Evolutionary conservation across 106 monocot species (phyloP), one percentile per base, ranked within the genome.

Genomic region (Cymbidium sinense): DNA sequence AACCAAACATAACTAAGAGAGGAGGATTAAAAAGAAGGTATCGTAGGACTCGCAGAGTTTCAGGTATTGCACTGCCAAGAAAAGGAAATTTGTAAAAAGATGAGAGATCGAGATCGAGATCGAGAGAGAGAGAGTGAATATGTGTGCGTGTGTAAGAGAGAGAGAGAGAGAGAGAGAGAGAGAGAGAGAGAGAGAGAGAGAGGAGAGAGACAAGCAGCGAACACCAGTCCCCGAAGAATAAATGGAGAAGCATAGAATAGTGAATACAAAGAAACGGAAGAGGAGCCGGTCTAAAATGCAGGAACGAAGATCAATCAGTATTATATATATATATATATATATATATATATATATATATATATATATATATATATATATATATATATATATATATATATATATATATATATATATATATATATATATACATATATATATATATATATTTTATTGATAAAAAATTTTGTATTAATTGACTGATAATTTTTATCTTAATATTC

Each of bases 251-350:
- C 1, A 30, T 67, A 33, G 7, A 33, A 67, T 67, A n/a, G n/a
- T n/a, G n/a, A n/a, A n/a, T n/a, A 67, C 30, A 33, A 33, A 33
- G 67, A 67, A 67, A 67, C 1, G 30, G 67, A 29, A 28, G 33
- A 17, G 31, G 31, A 29, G 34, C 33, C 31, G 77, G 51, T 20
- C 65, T 75, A 81, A 76, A 44, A 47, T 55, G 52, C 34, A 37
- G 76, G 72, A 80, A 65, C 39, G 64, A 47, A 77, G 41, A 47
- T 13, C 73, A 74, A 21, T 74, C 77, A 78, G 76, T 36, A n/a
- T n/a, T n/a, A n/a, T n/a, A n/a, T n/a, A n/a, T n/a, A n/a, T n/a
- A n/a, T n/a, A n/a, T n/a, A n/a, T n/a, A n/a, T n/a, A n/a, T n/a
- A n/a, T n/a, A n/a, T n/a, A n/a, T n/a, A n/a, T n/a, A n/a, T n/a